Evolutionary conservation across 2,329 filamentous ascomycete genomes (phyloP).

Genomic region (Alternaria sp.): DNA sequence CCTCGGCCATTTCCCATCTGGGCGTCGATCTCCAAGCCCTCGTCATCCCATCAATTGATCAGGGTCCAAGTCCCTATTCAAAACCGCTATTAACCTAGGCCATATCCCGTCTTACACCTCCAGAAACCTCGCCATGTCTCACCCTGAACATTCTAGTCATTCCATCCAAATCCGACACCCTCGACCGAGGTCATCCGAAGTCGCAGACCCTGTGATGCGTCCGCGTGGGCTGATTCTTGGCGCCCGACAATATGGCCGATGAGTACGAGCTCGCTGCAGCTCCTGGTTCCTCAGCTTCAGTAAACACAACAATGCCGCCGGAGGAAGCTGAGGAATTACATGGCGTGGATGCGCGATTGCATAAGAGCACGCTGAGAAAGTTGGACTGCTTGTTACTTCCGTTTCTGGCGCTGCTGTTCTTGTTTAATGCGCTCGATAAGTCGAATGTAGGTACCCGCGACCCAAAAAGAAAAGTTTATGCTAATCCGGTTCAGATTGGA

Average conservation of each 20-base stretch:
- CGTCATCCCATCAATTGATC: slow-evolving; percentile 1
- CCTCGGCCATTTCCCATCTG: background rate
- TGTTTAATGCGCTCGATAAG: slow-evolving; percentile 64
- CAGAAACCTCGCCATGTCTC: background rate
- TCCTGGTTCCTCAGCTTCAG: slow-evolving; percentile 8
- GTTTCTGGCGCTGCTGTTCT: slow-evolving; percentile 61
- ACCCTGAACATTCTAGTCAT: background rate
- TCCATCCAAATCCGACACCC: background rate
- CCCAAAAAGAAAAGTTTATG: background rate
- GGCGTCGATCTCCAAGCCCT: slow-evolving; percentile 7
- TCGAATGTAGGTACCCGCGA: slow-evolving; percentile 51
- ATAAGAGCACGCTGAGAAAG: slow-evolving; percentile 55
- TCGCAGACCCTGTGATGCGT: slow-evolving; percentile 19
- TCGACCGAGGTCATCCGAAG: slow-evolving; percentile 9
- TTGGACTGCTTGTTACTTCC: slow-evolving; percentile 61
- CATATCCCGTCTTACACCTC: background rate
- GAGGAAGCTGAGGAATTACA: slow-evolving; percentile 13
- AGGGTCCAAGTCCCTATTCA: slow-evolving; percentile 8
- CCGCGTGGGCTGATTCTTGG: slow-evolving; percentile 21
- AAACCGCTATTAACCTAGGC: background rate
- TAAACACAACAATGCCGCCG: slow-evolving; percentile 17
- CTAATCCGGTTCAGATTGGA: slow-evolving; percentile 51
- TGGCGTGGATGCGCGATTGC: slow-evolving; percentile 25
- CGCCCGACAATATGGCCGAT: slow-evolving; percentile 22
- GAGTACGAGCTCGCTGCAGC: slow-evolving; percentile 23